Percentiles rank a stretch among this genome's conserved stretches.
These are phyloP conservation scores for Aurinia saxatilis DNA, from an alignment of 345 rosid species.

Conservation along the genomic window DNA sequence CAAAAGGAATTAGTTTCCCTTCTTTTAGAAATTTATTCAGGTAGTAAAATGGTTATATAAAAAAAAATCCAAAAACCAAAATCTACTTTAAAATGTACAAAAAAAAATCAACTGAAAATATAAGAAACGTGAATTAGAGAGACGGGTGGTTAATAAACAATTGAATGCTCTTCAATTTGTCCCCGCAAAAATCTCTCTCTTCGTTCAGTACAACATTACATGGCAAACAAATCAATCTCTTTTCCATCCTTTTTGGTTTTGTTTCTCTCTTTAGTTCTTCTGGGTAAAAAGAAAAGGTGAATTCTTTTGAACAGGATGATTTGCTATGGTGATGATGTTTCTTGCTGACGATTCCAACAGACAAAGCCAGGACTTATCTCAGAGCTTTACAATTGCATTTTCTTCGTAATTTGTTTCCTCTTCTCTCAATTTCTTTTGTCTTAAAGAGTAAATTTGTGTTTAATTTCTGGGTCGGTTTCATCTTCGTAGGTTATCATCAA, in stretches of 20 bases:
- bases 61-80: too few relatives aligned
- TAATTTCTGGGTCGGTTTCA: constrained; percentile 1
- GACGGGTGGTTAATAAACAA: constrained; percentile 14
- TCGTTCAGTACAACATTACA: background rate
- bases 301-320: too few relatives aligned
- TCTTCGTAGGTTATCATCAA: background rate
- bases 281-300: background rate
- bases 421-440: background rate
- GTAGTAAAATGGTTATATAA: too few relatives aligned
- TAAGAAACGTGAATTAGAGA: background rate
- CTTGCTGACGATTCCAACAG: background rate
- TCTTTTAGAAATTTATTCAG: too few relatives aligned
- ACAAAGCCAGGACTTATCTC: background rate
- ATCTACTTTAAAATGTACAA: too few relatives aligned
- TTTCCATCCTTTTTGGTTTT: constrained; percentile 3
- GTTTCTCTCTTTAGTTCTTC: background rate
- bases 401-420: background rate
- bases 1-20: too few relatives aligned
- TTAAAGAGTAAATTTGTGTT: background rate
- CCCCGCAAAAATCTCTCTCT: constrained; percentile 15
- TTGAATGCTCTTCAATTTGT: background rate
- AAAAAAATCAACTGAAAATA: too few relatives aligned
- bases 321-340: constrained; percentile 5
- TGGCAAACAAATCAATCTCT: constrained; percentile 10
- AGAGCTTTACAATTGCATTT: constrained; percentile 12